phyloP scores from a whole-genome alignment of 1,139 yeast genomes.

The Sugiyamaella neomexicana region DNA sequence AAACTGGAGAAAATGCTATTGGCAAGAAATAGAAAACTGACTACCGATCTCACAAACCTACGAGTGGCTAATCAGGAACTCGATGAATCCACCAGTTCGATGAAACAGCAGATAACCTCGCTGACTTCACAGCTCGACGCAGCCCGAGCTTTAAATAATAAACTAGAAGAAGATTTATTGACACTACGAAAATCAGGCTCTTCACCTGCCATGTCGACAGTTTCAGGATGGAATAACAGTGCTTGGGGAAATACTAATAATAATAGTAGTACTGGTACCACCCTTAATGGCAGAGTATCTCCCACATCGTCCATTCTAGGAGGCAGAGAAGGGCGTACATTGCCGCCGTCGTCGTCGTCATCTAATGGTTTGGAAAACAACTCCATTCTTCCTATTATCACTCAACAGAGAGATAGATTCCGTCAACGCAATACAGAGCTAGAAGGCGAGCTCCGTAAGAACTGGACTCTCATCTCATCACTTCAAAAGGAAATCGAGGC shows the following conservation, averaged over 20 bases:
- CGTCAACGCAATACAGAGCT: conserved; percentile 76
- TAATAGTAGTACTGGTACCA: background rate
- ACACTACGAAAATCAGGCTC: conserved; percentile 33
- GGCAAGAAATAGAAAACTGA: conserved; percentile 60
- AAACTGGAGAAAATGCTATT: conserved; percentile 48
- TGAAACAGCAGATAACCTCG: conserved; percentile 44
- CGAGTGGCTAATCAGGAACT: conserved; percentile 55
- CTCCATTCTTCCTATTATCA: conserved; percentile 79
- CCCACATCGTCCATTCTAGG: conserved; percentile 29
- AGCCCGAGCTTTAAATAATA: conserved; percentile 50
- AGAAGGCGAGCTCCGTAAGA: conserved; percentile 75
- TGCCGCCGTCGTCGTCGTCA: too few species aligned
- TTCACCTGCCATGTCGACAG: conserved; percentile 56
- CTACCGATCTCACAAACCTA: conserved; percentile 57
- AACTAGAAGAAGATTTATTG: conserved; percentile 69
- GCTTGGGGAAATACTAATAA: too few species aligned
- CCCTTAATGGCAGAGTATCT: conserved; percentile 18
- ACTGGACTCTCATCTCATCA: conserved; percentile 54
- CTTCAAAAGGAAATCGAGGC: conserved; percentile 63
- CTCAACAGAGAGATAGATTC: conserved; percentile 93
- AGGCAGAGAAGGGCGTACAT: conserved; percentile 18
- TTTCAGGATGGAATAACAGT: conserved; percentile 40
- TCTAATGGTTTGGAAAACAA: conserved; percentile 36
- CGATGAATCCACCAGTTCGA: conserved; percentile 42
- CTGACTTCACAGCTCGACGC: conserved; percentile 47